phyloP scores from a whole-genome alignment of 306 rosid genomes.

The Trifolium pratense region DNA sequence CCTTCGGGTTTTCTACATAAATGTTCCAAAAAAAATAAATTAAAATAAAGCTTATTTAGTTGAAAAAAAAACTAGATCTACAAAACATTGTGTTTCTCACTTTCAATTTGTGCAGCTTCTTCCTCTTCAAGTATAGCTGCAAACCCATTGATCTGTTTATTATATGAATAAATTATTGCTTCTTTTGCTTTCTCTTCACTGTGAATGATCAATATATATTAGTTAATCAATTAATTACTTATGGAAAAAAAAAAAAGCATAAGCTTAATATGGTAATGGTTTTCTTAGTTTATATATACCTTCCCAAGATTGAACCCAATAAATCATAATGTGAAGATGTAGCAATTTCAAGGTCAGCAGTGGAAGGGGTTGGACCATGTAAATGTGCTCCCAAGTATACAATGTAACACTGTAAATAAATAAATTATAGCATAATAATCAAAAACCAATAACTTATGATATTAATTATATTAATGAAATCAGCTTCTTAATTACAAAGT shows the following conservation, averaged over 20 bases:
- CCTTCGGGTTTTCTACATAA: conserved; percentile 45
- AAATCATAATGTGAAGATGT: conserved; percentile 47
- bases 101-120: conserved; percentile 51
- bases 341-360: conserved; percentile 44
- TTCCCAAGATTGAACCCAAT: conserved; percentile 44
- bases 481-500: neutral
- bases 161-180: conserved; percentile 60
- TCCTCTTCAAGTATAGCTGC: conserved; percentile 48
- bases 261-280: neutral
- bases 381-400: conserved; percentile 52
- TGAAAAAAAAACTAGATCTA: neutral
- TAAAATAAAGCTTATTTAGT: too few species aligned
- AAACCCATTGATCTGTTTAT: conserved; percentile 48
- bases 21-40: neutral
- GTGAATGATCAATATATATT: conserved; percentile 9
- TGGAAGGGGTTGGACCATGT: conserved; percentile 49
- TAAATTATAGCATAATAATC: neutral
- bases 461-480: conserved; percentile 3
- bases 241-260: neutral
- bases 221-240: neutral
- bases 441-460: neutral
- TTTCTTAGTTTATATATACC: conserved; percentile 30
- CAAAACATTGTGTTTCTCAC: conserved; percentile 46
- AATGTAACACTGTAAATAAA: conserved; percentile 44
- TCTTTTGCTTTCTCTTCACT: conserved; percentile 51